These are phyloP conservation scores for Rhizopogon vinicolor DNA, from an alignment of 768 basidiomycete genomes.

Conservation along the genomic window DNA sequence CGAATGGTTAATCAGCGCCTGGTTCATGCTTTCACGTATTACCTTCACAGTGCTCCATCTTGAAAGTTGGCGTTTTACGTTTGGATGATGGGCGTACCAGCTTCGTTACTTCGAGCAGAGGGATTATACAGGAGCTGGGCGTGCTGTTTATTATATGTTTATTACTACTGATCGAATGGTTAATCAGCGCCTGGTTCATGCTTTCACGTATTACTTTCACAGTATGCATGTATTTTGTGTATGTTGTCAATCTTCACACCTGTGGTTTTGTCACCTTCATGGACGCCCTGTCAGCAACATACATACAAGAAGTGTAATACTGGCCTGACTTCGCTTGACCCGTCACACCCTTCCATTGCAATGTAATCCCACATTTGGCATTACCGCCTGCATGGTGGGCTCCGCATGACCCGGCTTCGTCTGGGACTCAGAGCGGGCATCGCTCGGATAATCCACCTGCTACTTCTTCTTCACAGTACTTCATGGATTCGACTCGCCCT, in stretches of 20 bases:
- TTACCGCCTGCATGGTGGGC: background rate
- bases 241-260: background rate
- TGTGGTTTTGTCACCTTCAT: background rate
- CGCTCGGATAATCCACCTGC: background rate
- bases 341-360: too few species aligned
- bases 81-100: constrained; percentile 10
- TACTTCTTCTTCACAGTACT: constrained; percentile 1
- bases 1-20: constrained; percentile 69
- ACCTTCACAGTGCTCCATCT: constrained; percentile 5
- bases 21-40: constrained; percentile 35
- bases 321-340: too few species aligned
- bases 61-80: constrained; percentile 27
- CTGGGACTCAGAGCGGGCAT: background rate
- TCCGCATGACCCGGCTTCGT: background rate
- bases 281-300: background rate
- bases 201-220: constrained; percentile 5
- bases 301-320: background rate
- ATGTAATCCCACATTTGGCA: background rate
- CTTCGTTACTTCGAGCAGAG: constrained; percentile 44
- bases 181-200: constrained; percentile 69
- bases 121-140: constrained; percentile 55
- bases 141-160: constrained; percentile 51
- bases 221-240: background rate
- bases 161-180: constrained; percentile 47
- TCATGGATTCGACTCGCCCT: background rate